These are phyloP conservation scores for Podospora pseudoanserina DNA, from an alignment of 495 filamentous ascomycete genomes.

Conservation along the genomic window DNA sequence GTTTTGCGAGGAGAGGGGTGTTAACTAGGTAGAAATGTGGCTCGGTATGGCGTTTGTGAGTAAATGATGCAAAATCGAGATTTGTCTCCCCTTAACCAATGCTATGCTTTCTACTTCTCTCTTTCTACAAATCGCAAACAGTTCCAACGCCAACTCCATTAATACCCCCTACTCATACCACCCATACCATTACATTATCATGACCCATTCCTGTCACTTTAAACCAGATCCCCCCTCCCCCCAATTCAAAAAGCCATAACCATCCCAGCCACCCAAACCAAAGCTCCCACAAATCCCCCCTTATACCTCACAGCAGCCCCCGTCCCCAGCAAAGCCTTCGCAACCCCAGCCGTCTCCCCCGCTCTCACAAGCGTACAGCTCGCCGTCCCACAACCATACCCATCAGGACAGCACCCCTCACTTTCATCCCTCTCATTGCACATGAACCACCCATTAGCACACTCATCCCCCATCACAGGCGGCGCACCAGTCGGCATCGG, in stretches of 20 bases:
- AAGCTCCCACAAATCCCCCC: neutral
- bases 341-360: constrained; percentile 51
- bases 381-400: constrained; percentile 64
- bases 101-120: too few relatives aligned
- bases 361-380: constrained; percentile 58
- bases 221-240: neutral
- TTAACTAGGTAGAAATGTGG: constrained; percentile 17
- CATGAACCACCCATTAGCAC: constrained; percentile 73
- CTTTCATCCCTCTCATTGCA: constrained; percentile 53
- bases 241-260: constrained; percentile 4
- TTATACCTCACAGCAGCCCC: neutral
- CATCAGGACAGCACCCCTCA: constrained; percentile 76
- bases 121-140: too few relatives aligned
- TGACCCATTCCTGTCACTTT: too few relatives aligned
- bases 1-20: constrained; percentile 71
- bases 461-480: constrained; percentile 42
- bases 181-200: too few relatives aligned
- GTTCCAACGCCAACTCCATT: too few relatives aligned
- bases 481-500: constrained; percentile 43
- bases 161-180: too few relatives aligned
- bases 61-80: too few relatives aligned
- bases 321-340: constrained; percentile 52
- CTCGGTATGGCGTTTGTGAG: too few relatives aligned
- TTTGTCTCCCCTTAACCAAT: too few relatives aligned
- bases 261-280: constrained; percentile 5